phyloP scores from a whole-genome alignment of 345 rosid species.

The Lagerstroemia speciosa region DNA sequence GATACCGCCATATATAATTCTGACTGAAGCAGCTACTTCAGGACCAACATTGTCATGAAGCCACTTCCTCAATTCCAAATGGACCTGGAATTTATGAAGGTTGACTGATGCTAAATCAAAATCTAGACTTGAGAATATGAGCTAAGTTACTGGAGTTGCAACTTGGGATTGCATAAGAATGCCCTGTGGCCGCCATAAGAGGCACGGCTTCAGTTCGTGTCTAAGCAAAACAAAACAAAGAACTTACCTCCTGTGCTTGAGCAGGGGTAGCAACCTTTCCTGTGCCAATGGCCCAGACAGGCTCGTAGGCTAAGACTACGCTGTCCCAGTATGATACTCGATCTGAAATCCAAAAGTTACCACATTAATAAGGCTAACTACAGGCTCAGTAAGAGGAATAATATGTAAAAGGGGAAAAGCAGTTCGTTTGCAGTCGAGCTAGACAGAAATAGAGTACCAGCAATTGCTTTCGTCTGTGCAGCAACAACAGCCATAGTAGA shows the following conservation, averaged over 20 bases:
- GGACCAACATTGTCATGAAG: conserved; percentile 42
- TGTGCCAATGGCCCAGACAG: conserved; percentile 84
- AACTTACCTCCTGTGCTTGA: conserved; percentile 69
- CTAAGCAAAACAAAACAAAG: background rate
- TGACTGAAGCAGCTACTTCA: conserved; percentile 47
- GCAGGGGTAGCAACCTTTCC: conserved; percentile 76
- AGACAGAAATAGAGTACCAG: conserved; percentile 30
- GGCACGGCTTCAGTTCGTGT: background rate
- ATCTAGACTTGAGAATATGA: background rate
- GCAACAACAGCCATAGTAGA: conserved; percentile 59
- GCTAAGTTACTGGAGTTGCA: background rate
- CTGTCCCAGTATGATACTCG: conserved; percentile 42
- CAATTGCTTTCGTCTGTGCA: conserved; percentile 60
- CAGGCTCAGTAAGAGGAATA: background rate
- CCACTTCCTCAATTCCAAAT: conserved; percentile 62
- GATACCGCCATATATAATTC: conserved; percentile 75
- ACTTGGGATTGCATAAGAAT: background rate
- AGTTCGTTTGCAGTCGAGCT: background rate
- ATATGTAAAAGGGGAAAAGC: background rate
- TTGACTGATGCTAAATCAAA: background rate
- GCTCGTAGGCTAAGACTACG: conserved; percentile 69
- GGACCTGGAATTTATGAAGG: conserved; percentile 31
- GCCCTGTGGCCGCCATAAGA: background rate
- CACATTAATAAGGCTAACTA: background rate
- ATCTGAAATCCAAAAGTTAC: conserved; percentile 21